Conservation (phyloP, 2,329 filamentous ascomycete genomes). For the Pyrenochaeta sp. region DNA sequence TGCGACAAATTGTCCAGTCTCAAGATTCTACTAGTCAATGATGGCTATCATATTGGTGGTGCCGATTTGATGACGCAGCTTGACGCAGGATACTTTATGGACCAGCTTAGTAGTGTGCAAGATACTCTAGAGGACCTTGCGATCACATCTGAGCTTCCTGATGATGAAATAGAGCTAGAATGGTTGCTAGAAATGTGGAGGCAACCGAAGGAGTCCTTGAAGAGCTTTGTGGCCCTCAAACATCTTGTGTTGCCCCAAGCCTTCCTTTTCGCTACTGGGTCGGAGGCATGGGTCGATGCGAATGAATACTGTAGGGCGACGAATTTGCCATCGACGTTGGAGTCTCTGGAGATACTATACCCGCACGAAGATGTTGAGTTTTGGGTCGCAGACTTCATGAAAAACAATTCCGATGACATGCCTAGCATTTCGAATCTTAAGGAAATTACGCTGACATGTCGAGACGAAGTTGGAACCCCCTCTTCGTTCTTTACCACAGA, state of each 20-base stretch:
- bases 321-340: slow-evolving; percentile 22
- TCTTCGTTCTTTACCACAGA: slow-evolving; percentile 10
- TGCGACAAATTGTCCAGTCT: slow-evolving; percentile 22
- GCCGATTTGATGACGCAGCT: slow-evolving; percentile 19
- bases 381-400: slow-evolving; percentile 14
- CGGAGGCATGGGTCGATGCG: background rate
- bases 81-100: slow-evolving; percentile 21
- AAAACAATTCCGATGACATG: background rate
- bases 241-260: slow-evolving; percentile 21
- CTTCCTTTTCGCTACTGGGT: slow-evolving; percentile 17
- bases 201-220: slow-evolving; percentile 13
- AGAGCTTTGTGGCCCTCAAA: slow-evolving; percentile 15
- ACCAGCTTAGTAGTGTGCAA: slow-evolving; percentile 18
- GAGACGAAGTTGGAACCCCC: slow-evolving; percentile 12
- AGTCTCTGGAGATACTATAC: slow-evolving; percentile 22
- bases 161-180: slow-evolving; percentile 18
- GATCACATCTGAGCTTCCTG: slow-evolving; percentile 19
- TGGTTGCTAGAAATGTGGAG: slow-evolving; percentile 21
- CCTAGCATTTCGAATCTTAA: slow-evolving; percentile 1
- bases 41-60: slow-evolving; percentile 20
- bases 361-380: slow-evolving; percentile 13
- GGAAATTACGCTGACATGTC: slow-evolving; percentile 21
- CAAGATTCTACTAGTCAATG: slow-evolving; percentile 24
- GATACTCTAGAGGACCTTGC: slow-evolving; percentile 16
- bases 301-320: background rate